Conservation (phyloP, 148 eudicot genomes). For the Polygonum aviculare region DNA sequence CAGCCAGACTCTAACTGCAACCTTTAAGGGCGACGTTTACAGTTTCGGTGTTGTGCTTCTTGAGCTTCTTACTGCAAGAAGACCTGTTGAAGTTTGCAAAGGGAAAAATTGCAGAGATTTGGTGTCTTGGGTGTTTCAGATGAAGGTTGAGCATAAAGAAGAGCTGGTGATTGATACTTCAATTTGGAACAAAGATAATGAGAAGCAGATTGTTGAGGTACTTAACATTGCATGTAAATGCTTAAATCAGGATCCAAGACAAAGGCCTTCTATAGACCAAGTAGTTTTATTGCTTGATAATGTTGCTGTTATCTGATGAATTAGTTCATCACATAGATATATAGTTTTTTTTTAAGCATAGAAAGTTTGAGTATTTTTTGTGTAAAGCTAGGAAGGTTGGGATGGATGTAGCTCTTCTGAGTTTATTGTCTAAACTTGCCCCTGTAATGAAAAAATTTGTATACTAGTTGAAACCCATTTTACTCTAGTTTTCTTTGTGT, state of each 20-base stretch:
- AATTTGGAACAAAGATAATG: slow-evolving; percentile 40
- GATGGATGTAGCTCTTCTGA: background rate
- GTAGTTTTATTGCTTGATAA: slow-evolving; percentile 78
- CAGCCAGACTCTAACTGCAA: slow-evolving; percentile 79
- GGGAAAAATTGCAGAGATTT: slow-evolving; percentile 82
- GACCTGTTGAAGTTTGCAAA: slow-evolving; percentile 86
- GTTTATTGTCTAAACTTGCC: background rate
- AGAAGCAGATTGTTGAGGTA: slow-evolving; percentile 65
- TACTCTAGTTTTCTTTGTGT: background rate
- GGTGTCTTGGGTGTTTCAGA: slow-evolving; percentile 83
- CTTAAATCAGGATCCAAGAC: slow-evolving; percentile 63
- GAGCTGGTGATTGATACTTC: slow-evolving; percentile 61
- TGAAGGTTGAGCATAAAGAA: slow-evolving; percentile 63
- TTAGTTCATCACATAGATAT: background rate
- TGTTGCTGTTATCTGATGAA: slow-evolving; percentile 20
- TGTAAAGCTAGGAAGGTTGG: slow-evolving; percentile 8
- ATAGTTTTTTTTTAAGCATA: slow-evolving; percentile 5
- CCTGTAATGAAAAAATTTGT: background rate
- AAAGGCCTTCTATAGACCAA: slow-evolving; percentile 72
- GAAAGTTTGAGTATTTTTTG: background rate
- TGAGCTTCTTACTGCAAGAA: slow-evolving; percentile 76
- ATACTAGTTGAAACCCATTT: slow-evolving; percentile 4
- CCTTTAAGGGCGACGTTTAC: slow-evolving; percentile 89
- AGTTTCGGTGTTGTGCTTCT: slow-evolving; percentile 91
- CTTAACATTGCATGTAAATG: slow-evolving; percentile 75